phyloP scores from a whole-genome alignment of 805 yeast genomes.

The Ogataea corticis region DNA sequence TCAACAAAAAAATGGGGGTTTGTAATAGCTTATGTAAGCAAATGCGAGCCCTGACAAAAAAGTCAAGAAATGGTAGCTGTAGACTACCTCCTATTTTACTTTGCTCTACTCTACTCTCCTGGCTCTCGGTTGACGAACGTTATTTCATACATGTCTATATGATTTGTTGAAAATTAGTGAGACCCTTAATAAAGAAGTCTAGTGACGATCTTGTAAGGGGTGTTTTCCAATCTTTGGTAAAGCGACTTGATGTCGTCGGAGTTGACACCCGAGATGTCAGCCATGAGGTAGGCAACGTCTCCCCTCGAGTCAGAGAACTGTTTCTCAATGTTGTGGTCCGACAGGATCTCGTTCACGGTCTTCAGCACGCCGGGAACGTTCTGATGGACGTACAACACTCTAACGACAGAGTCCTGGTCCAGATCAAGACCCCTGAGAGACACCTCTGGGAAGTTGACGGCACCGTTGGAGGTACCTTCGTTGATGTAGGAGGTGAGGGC shows the following conservation, averaged over 20 bases:
- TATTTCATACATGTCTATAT: not conserved
- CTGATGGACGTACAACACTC: conserved; percentile 94
- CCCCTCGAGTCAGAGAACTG: conserved; percentile 98
- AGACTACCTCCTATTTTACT: no score
- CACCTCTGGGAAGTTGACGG: conserved; percentile 99
- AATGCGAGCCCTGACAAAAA: not conserved
- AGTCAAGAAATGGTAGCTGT: no score
- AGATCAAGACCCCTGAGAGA: conserved; percentile 81
- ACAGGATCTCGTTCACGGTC: conserved; percentile 93
- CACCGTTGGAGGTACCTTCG: conserved; percentile 93
- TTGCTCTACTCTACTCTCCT: no score
- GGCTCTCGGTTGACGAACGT: not conserved
- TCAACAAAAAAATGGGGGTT: not conserved
- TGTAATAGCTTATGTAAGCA: not conserved
- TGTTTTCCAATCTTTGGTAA: conserved; percentile 81
- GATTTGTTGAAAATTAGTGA: conserved; percentile 4
- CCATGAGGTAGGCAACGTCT: conserved; percentile 96
- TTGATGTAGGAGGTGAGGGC: conserved; percentile 88
- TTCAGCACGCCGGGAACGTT: conserved; percentile 98
- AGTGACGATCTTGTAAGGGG: conserved; percentile 88
- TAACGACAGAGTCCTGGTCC: conserved; percentile 84
- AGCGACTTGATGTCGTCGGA: conserved; percentile 79
- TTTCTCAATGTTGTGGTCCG: conserved; percentile 94
- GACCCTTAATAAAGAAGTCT: conserved; percentile 72
- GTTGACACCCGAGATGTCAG: conserved; percentile 88